phyloP scores from a whole-genome alignment of 2,329 filamentous ascomycete species.

The Fusarium dlaminii region DNA sequence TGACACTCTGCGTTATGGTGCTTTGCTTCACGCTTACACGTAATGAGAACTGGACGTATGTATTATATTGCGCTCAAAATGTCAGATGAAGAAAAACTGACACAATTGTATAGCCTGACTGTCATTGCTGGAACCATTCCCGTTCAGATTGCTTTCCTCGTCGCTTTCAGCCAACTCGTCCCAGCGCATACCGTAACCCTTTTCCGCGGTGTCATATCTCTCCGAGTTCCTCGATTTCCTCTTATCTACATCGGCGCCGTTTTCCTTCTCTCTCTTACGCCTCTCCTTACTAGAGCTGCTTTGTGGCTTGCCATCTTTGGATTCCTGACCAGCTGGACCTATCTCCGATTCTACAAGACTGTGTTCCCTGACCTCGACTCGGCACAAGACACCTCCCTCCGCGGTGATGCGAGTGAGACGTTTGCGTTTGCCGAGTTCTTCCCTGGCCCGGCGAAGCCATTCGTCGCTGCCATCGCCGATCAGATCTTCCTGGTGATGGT shows the following conservation, averaged over 20 bases:
- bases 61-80: constrained; percentile 31
- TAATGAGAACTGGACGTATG: constrained; percentile 75
- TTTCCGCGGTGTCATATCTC: constrained; percentile 86
- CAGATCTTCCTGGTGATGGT: constrained; percentile 78
- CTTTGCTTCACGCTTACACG: constrained; percentile 76
- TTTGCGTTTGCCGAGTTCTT: constrained; percentile 98
- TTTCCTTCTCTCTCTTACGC: constrained; percentile 69
- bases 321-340: constrained; percentile 90
- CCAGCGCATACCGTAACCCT: constrained; percentile 97
- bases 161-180: constrained; percentile 96
- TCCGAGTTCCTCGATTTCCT: constrained; percentile 80
- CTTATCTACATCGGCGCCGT: constrained; percentile 80
- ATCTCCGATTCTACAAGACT: constrained; percentile 92
- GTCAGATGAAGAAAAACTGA: not conserved
- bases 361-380: constrained; percentile 75
- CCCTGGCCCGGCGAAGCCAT: constrained; percentile 81
- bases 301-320: constrained; percentile 83
- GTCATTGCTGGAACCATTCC: constrained; percentile 89
- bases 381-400: constrained; percentile 70
- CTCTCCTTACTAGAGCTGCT: constrained; percentile 73
- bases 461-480: constrained; percentile 75
- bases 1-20: constrained; percentile 78
- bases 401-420: constrained; percentile 93
- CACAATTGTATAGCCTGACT: constrained; percentile 65
- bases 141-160: constrained; percentile 91